Conservation (phyloP, 1,284 basidiomycete species). For the Sporisorium sorghi region DNA sequence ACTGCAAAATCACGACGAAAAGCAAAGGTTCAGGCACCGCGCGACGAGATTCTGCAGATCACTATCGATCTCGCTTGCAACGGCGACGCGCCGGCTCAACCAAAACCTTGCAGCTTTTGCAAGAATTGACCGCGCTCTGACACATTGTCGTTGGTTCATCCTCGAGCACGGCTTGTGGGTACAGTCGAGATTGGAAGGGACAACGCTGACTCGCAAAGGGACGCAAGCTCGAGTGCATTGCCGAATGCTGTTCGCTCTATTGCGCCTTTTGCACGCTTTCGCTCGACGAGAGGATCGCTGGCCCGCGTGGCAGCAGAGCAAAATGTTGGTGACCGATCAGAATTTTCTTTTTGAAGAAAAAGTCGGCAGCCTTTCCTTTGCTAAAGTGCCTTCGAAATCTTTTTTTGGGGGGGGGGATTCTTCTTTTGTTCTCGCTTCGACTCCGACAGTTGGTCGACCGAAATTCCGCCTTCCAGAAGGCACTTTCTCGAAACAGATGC, state of each 20-base stretch:
- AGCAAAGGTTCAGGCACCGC: not conserved
- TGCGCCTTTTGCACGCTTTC: not conserved
- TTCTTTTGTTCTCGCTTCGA: not conserved
- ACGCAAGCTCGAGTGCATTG: not conserved
- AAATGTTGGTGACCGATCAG: not conserved
- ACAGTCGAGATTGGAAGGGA: too few relatives aligned
- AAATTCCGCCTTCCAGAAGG: not conserved
- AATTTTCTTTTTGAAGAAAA: not conserved
- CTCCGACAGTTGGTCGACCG: not conserved
- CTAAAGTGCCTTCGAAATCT: not conserved
- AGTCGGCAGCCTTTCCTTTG: not conserved
- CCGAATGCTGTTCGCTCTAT: not conserved
- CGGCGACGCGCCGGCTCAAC: not conserved
- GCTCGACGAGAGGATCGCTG: not conserved
- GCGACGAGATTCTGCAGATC: not conserved
- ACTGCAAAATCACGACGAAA: not conserved
- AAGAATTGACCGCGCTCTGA: not conserved
- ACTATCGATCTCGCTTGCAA: not conserved
- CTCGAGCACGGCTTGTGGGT: too few relatives aligned
- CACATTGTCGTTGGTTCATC: not conserved
- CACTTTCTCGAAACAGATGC: too few relatives aligned
- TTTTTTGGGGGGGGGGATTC: not conserved
- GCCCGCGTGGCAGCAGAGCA: not conserved
- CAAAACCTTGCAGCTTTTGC: not conserved
- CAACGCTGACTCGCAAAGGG: too few relatives aligned